A percentile compares a stretch with the other conserved stretches of the same genome.
phyloP scores from a whole-genome alignment of 2,329 filamentous ascomycete species.

The Claviceps sp. region DNA sequence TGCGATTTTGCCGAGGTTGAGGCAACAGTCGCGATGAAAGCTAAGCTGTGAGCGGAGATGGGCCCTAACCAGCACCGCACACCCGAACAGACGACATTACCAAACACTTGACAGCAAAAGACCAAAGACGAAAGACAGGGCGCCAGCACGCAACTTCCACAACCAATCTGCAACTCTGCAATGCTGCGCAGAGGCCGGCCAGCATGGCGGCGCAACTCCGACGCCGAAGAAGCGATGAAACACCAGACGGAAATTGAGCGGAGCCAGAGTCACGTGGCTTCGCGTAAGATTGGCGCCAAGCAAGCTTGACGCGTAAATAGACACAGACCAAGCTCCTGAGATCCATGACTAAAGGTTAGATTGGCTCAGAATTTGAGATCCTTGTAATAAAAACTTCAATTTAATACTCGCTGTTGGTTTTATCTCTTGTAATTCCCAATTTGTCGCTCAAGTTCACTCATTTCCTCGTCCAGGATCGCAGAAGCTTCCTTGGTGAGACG shows the following conservation, averaged over 20 bases:
- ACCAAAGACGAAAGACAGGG: neutral
- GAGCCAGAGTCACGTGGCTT: constrained; percentile 1
- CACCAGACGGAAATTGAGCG: no score
- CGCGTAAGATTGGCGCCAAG: neutral
- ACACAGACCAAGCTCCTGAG: no score
- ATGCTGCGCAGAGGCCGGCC: neutral
- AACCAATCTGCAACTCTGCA: neutral
- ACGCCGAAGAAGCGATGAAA: no score
- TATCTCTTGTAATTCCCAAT: neutral
- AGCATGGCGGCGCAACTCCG: neutral
- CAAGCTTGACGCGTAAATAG: no score
- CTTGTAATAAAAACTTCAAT: no score
- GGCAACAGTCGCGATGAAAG: neutral
- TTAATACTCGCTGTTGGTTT: no score
- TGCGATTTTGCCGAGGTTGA: neutral
- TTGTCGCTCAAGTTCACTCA: neutral
- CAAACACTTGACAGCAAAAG: no score
- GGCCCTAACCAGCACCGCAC: no score
- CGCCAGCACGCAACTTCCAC: neutral
- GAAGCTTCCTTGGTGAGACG: constrained; percentile 1
- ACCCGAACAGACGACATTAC: no score
- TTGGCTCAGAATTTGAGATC: no score
- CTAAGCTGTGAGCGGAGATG: neutral
- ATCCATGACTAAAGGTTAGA: no score
- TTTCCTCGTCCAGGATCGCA: neutral